Percentiles rank a stretch among this genome's conserved stretches.
Conservation (phyloP, 768 basidiomycete species). For the Xerocomellus intermedius region DNA sequence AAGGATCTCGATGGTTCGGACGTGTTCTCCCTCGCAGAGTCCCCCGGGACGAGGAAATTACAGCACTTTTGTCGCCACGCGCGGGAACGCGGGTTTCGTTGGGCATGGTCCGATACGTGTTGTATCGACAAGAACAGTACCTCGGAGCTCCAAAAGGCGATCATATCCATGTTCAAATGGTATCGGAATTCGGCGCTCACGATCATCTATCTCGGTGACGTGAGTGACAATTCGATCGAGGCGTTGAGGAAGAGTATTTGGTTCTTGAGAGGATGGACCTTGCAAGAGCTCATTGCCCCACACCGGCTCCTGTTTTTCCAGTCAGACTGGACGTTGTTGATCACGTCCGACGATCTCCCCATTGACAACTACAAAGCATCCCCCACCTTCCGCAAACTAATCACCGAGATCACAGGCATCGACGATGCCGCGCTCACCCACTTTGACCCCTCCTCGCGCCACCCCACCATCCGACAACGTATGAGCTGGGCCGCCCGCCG, state of each 20-base stretch:
- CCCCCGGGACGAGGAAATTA: constrained; percentile 13
- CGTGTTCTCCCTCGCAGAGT: constrained; percentile 16
- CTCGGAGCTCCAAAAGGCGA: constrained; percentile 28
- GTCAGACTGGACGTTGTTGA: constrained; percentile 21
- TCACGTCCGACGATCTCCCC: constrained; percentile 14
- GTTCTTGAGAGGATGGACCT: constrained; percentile 28
- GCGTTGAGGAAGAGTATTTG: constrained; percentile 19
- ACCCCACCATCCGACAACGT: constrained; percentile 16
- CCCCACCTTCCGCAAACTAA: constrained; percentile 7
- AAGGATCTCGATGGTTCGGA: constrained; percentile 15
- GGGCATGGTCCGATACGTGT: constrained; percentile 31
- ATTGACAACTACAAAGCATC: constrained; percentile 19
- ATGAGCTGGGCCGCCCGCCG: constrained; percentile 32
- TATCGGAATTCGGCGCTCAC: constrained; percentile 27
- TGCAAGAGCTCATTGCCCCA: constrained; percentile 30
- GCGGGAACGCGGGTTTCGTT: constrained; percentile 19
- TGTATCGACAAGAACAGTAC: constrained; percentile 32
- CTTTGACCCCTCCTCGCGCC: constrained; percentile 17
- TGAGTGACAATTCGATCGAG: constrained; percentile 10
- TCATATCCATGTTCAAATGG: constrained; percentile 33
- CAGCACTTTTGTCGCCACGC: constrained; percentile 20
- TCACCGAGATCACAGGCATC: constrained; percentile 19
- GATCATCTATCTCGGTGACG: constrained; percentile 25
- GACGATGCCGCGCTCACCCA: constrained; percentile 17
- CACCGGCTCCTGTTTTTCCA: constrained; percentile 21